phyloP scores from a whole-genome alignment of 2,329 filamentous ascomycete genomes.

The Stagonosporopsis cucurbitacearum region DNA sequence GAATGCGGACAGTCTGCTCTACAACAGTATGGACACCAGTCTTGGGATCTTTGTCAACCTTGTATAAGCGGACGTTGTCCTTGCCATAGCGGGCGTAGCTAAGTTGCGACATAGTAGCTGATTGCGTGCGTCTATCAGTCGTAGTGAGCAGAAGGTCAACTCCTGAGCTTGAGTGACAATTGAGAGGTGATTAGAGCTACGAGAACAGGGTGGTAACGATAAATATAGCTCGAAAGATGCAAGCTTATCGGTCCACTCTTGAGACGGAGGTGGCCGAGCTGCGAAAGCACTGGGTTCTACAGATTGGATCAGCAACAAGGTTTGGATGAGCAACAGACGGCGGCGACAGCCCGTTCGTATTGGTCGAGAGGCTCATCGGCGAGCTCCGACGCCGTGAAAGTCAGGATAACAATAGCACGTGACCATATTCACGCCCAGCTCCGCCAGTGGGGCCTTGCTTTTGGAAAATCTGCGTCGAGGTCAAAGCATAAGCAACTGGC shows the following conservation, averaged over 20 bases:
- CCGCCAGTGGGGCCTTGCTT: slow-evolving; percentile 20
- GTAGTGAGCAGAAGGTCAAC: background rate
- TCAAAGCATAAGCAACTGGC: slow-evolving; percentile 15
- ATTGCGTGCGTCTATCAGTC: background rate
- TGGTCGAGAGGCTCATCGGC: slow-evolving; percentile 44
- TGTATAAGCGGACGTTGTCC: slow-evolving; percentile 98
- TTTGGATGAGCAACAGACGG: slow-evolving; percentile 29
- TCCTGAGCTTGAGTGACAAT: slow-evolving; percentile 10
- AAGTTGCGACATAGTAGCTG: slow-evolving; percentile 54
- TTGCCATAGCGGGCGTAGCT: slow-evolving; percentile 79
- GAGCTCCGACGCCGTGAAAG: slow-evolving; percentile 35
- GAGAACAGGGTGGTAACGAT: slow-evolving; percentile 27
- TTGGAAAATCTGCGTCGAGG: slow-evolving; percentile 14
- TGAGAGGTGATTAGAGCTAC: slow-evolving; percentile 21
- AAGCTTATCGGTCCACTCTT: slow-evolving; percentile 40
- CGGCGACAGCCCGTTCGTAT: slow-evolving; percentile 32
- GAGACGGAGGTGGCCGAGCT: slow-evolving; percentile 44
- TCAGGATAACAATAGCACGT: slow-evolving; percentile 37
- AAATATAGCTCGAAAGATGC: slow-evolving; percentile 38
- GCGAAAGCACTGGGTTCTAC: slow-evolving; percentile 33
- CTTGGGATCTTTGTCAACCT: slow-evolving; percentile 80
- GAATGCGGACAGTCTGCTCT: slow-evolving; percentile 92
- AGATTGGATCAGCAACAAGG: slow-evolving; percentile 33
- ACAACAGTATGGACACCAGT: slow-evolving; percentile 83
- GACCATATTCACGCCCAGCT: slow-evolving; percentile 24